Evolutionary conservation across 768 basidiomycete species (phyloP), one percentile per base, ranked within the genome.

Genomic region (Lactifluus pinguis): DNA sequence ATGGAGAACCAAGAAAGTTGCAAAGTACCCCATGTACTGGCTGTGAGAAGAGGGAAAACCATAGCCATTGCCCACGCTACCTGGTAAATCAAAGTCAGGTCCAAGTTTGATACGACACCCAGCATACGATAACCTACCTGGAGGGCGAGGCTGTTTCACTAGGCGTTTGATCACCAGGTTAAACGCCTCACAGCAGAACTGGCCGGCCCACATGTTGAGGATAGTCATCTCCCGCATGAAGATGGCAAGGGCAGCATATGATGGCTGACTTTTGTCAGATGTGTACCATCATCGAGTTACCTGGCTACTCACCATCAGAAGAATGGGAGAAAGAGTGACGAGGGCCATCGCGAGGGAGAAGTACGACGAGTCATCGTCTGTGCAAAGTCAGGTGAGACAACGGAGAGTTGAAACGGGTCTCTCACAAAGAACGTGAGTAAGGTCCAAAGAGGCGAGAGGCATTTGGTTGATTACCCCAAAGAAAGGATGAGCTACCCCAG

Each of bases 31-130:
- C 91, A 93, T 92, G 70, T 86, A 91, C 72, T 93, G 91, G 71
- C 88, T 89, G 68, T 93, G 91, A 14, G 89, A 91, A 0, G 90
- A 92, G 0, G 91, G 91, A 66, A 92, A 92, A 7, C 89, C 91
- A 68, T 91, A 92, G 14, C 90, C 90, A 57, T 79, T 79, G 19
- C 84, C 85, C 50, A 82, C 71, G 57, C 77, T 78, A 47, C 77
- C 86, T 86, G 67, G 11, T 49, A 11, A 60, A 19, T 25, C 39
- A 42, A 15, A 9, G 25, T 50, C 44, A 48, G 50, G 25, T 38
- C 57, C 17, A 21, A 36, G 53, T 15, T 15, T 64, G 41, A 58
- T 21, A 25, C 44, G 30, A 53, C 17, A 48, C 13, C 54, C 50
- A 21, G 21, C 34, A 19, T 9, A 17, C 15, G n/a, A 5, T 34